A percentile compares a stretch with the other conserved stretches of the same genome.
These are phyloP conservation scores for Xylariaceae sp. DNA, from an alignment of 2,329 filamentous ascomycete species.

Conservation along the genomic window DNA sequence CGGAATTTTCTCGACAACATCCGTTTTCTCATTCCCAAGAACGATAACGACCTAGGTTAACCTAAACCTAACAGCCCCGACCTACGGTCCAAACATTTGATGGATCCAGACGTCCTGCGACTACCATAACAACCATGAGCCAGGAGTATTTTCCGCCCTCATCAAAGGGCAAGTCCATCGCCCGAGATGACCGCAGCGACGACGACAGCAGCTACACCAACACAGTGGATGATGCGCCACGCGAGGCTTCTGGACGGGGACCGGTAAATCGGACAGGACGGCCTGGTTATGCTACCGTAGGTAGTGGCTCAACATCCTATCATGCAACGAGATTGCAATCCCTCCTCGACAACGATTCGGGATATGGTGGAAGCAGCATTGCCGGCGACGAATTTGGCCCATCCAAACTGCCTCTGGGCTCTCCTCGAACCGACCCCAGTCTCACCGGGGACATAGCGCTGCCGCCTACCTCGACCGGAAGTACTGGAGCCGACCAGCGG, in stretches of 20 bases:
- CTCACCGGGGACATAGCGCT: conserved; percentile 42
- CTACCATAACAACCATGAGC: conserved; percentile 53
- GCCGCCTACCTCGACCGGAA: conserved; percentile 35
- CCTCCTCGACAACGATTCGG: conserved; percentile 81
- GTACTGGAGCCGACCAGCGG: conserved; percentile 58
- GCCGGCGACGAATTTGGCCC: conserved; percentile 53
- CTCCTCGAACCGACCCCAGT: conserved; percentile 39
- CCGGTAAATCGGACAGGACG: no score
- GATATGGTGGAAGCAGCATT: conserved; percentile 74
- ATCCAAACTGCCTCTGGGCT: conserved; percentile 28
- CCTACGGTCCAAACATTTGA: no score
- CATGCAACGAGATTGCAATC: conserved; percentile 76
- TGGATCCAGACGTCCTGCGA: no score
- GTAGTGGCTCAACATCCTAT: conserved; percentile 72
- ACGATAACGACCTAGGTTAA: no score
- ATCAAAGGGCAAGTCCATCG: conserved; percentile 41
- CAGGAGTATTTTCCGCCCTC: conserved; percentile 45
- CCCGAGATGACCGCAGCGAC: conserved; percentile 15
- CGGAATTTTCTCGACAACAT: no score
- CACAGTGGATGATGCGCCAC: conserved; percentile 20
- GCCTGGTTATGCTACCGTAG: conserved; percentile 82
- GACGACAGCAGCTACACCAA: no score
- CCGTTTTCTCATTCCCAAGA: no score
- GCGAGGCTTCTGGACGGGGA: conserved; percentile 1
- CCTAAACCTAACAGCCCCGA: no score